A percentile compares a stretch with the other conserved stretches of the same genome.
phyloP scores from a whole-genome alignment of 2,329 filamentous ascomycete genomes.

The Alternaria gansuensis region DNA sequence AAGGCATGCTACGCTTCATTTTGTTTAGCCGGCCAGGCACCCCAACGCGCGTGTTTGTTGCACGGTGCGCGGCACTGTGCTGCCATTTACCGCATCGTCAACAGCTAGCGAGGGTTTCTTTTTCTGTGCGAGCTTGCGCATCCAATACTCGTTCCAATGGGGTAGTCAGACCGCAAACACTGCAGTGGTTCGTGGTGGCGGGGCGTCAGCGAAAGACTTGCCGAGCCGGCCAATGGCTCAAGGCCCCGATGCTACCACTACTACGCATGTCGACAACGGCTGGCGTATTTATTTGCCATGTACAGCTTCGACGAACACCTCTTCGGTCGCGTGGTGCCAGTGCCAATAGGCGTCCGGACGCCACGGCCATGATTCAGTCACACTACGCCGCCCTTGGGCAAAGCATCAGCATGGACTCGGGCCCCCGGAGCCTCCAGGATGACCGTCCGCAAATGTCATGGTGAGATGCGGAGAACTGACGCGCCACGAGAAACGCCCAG shows the following conservation, averaged over 20 bases:
- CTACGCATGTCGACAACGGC: slow-evolving; percentile 11
- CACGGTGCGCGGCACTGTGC: slow-evolving; percentile 7
- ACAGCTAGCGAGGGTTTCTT: not conserved
- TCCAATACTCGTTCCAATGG: not conserved
- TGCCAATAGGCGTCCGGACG: slow-evolving; percentile 23
- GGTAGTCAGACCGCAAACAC: slow-evolving; percentile 3
- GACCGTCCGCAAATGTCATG: slow-evolving; percentile 35
- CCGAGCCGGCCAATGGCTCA: slow-evolving; percentile 3
- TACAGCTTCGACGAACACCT: slow-evolving; percentile 7
- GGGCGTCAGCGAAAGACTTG: slow-evolving; percentile 2
- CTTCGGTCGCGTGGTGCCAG: slow-evolving; percentile 15
- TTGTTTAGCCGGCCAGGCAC: slow-evolving; percentile 8
- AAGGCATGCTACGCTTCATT: slow-evolving; percentile 12
- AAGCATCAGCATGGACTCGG: slow-evolving; percentile 31
- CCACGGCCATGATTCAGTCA: slow-evolving; percentile 23
- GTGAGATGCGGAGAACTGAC: slow-evolving; percentile 41
- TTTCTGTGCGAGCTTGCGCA: slow-evolving; percentile 1
- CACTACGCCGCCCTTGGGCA: slow-evolving; percentile 27
- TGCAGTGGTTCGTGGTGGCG: slow-evolving; percentile 7
- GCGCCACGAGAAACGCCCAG: slow-evolving; percentile 21
- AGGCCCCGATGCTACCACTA: slow-evolving; percentile 6
- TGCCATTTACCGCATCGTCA: slow-evolving; percentile 5
- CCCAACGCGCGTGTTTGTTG: slow-evolving; percentile 6
- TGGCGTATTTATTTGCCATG: slow-evolving; percentile 8
- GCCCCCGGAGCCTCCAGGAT: slow-evolving; percentile 22